Evolutionary conservation across 768 basidiomycete genomes (phyloP).

Genomic region (Phlegmacium glaucopus): DNA sequence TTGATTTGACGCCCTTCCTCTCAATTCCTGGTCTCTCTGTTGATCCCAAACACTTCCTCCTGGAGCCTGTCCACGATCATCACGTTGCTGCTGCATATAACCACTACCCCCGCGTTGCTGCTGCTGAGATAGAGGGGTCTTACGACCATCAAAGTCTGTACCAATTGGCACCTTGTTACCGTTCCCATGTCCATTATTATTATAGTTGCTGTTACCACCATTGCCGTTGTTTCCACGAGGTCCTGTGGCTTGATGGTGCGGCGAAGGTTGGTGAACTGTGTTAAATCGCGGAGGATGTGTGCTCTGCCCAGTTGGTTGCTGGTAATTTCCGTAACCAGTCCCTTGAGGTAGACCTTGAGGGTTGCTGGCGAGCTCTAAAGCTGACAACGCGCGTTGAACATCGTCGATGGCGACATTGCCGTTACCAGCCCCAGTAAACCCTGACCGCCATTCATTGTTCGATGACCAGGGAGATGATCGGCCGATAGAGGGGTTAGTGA

Average conservation of each 20-base stretch:
- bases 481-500: conserved; percentile 55
- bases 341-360: conserved; percentile 16
- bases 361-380: conserved; percentile 56
- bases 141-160: conserved; percentile 66
- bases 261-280: conserved; percentile 42
- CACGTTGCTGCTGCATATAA: conserved; percentile 20
- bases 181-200: conserved; percentile 33
- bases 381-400: conserved; percentile 68
- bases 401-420: conserved; percentile 58
- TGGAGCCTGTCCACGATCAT: conserved; percentile 14
- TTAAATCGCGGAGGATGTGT: conserved; percentile 71
- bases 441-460: conserved; percentile 56
- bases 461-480: conserved; percentile 67
- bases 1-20: conserved; percentile 61
- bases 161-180: conserved; percentile 48
- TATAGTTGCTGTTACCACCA: conserved; percentile 32
- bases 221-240: conserved; percentile 25
- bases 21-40: conserved; percentile 57
- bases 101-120: conserved; percentile 12
- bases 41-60: conserved; percentile 44
- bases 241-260: conserved; percentile 39
- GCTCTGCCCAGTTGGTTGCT: conserved; percentile 43
- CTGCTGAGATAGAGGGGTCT: conserved; percentile 49
- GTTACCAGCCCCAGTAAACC: conserved; percentile 26
- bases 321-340: conserved; percentile 27